Evolutionary conservation across 1,139 yeast species (phyloP), one percentile per base, ranked within the genome.

Genomic region (Suhomyces choctaworum): DNA sequence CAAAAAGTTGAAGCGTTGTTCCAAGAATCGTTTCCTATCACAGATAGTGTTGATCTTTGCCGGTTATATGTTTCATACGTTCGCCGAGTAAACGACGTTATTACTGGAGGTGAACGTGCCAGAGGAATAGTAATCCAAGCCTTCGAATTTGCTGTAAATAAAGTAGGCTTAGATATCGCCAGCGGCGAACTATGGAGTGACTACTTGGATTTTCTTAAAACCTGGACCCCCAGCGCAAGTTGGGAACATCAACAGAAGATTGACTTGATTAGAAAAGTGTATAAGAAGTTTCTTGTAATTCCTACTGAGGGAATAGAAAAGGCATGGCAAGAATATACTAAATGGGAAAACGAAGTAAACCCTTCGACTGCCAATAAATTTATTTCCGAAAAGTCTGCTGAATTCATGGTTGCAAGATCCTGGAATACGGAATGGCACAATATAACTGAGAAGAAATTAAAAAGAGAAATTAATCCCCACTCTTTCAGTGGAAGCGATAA

Each of bases 381-480:
- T 54, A 80, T 90, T 39, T 82, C 86, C 25, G 97, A 90, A 49
- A 74, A 80, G 44, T 83, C 95, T 11, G 80, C 88, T 3, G 83
- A 79, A n/a, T 92, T 89, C 56, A 87, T 90, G 96, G 80, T 78
- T 42, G 94, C 96, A 1, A 72, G 97, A 46, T 78, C 95, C 0
- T 72, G 87, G 65, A 77, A 79, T 42, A 80, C 78, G 26, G 96
- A 88, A 53, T 78, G 89, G 74, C 72, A 65, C 27, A 73, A 74
- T 50, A 46, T 80, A 5, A 75, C 85, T 0, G 65, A 65, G 20
- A 78, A 76, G 52, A 59, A 37, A 34, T 47, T 41, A 36, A 41
- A 47, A 28, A 56, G 76, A 37, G 64, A 64, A 45, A 51, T 75
- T 46, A 51, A 68, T 62, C 73, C 70, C 46, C 38, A 44, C 25